Evolutionary conservation across 179 eudicot genomes (phyloP).

Genomic region (Actinidia chinensis): DNA sequence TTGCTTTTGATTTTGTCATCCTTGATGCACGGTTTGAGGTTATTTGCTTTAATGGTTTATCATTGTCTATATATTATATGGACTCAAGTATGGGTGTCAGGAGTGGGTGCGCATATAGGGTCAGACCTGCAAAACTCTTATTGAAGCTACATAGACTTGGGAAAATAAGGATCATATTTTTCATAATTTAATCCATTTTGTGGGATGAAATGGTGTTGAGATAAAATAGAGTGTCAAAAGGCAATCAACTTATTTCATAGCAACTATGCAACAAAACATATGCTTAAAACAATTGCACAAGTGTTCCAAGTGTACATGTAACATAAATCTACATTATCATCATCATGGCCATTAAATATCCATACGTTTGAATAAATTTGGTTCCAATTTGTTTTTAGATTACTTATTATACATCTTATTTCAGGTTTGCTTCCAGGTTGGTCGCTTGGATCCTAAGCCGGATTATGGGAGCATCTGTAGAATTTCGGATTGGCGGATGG

Average conservation of each 20-base stretch:
- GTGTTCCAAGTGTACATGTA: too few relatives aligned
- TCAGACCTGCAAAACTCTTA: too few relatives aligned
- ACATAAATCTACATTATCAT: not conserved
- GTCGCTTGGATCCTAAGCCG: slow-evolving; percentile 85
- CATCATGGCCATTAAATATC: not conserved
- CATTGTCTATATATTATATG: not conserved
- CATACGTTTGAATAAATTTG: not conserved
- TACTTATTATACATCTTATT: slow-evolving; percentile 14
- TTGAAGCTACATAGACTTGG: too few relatives aligned
- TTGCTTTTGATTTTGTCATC: slow-evolving; percentile 11
- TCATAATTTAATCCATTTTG: too few relatives aligned
- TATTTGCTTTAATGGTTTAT: not conserved
- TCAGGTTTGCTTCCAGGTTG: slow-evolving; percentile 86
- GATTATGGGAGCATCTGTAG: slow-evolving; percentile 78
- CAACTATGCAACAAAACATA: too few relatives aligned
- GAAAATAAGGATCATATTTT: too few relatives aligned
- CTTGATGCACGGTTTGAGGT: slow-evolving; percentile 3
- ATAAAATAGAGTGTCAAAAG: too few relatives aligned
- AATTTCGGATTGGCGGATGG: slow-evolving; percentile 93
- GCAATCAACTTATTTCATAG: too few relatives aligned
- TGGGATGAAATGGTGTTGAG: too few relatives aligned
- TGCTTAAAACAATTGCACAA: too few relatives aligned
- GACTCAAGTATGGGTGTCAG: too few relatives aligned
- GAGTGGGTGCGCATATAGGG: too few relatives aligned
- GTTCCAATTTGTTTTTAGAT: not conserved